Base-by-base conservation (phyloP, 148 eudicot species). In the Chenopodium album region DNA sequence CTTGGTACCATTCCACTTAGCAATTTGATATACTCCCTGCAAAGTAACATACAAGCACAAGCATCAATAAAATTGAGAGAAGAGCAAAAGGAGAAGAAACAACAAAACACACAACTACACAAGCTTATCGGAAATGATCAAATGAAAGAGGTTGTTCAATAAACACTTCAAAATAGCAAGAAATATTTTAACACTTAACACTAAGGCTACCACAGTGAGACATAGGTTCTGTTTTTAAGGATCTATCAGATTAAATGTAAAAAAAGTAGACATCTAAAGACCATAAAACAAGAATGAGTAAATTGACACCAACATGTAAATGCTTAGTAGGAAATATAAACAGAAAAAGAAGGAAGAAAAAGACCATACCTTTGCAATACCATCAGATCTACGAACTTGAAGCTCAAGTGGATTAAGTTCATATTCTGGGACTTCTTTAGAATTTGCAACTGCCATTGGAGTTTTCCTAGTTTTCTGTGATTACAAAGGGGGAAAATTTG, bases 1-100 rank as follows among this genome's bases (percentile, higher is more conserved):
- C 90, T 89, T 97, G 84, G 97, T 92, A 76, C 99, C 99, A 76
- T 97, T 94, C 99, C 99, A 97, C 86, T 97, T 97, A 73, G 99
- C 99, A 66, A 94, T 90, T 88, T 97, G 99, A 82, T 92, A 97
- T 48, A 85, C 83, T 84, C 98, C 99, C 99, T 96, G 93, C 75
- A 71, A 87, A 71, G 73, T 79, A 75, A 73, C 50, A 68, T 13
- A 60, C 22, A 66, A 16, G 37, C 64, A 81, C 10, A 81, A 59
- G 62, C 75, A 71, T 26, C 66, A 62, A 47, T 3, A 10, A 73
- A 73, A 9, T 12, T 69, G 41, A 31, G 32, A 34, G 23, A 16
- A 17, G 17, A 29, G 68, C n/a, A 59, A 68, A 2, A 59, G 3
- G 22, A 59, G 62, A 60, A 8, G 54, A 32, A 80, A 14, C 37